A percentile compares a stretch with the other conserved stretches of the same genome.
Evolutionary conservation across 495 filamentous ascomycete genomes (phyloP).

Genomic region (Daldinia bambusicola): DNA sequence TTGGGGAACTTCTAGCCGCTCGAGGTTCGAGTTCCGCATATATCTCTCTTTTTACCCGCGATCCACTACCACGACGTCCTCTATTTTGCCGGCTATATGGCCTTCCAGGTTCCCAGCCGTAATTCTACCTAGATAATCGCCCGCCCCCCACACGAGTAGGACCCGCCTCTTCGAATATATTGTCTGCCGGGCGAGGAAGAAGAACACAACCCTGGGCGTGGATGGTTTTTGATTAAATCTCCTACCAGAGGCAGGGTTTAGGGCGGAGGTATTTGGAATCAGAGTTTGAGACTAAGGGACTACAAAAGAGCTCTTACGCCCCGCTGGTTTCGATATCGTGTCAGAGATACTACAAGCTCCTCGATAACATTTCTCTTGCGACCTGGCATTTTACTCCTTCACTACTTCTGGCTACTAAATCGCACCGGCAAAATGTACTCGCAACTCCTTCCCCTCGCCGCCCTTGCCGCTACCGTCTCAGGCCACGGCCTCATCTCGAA

Average conservation of each 20-base stretch:
- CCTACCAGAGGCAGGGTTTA: constrained; percentile 23
- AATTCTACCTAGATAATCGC: not conserved
- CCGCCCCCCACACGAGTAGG: constrained; percentile 26
- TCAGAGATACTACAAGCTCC: constrained; percentile 10
- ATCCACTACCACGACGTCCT: constrained; percentile 22
- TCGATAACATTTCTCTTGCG: not conserved
- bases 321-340: constrained; percentile 24
- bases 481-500: constrained; percentile 71
- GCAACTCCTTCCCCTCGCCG: constrained; percentile 52
- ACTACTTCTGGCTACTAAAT: not conserved
- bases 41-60: constrained; percentile 35
- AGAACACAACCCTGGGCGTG: constrained; percentile 16
- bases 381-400: constrained; percentile 6
- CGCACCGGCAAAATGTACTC: constrained; percentile 40
- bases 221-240: constrained; percentile 31
- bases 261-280: constrained; percentile 39
- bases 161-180: constrained; percentile 35
- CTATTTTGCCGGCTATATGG: constrained; percentile 42
- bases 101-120: not conserved
- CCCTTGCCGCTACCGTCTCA: constrained; percentile 62
- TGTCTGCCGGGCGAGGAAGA: constrained; percentile 21
- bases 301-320: constrained; percentile 34
- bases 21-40: not conserved
- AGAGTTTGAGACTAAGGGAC: constrained; percentile 6
- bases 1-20: constrained; percentile 22